Conservation (phyloP, 768 basidiomycete species). For the Lyophyllum shimeji region DNA sequence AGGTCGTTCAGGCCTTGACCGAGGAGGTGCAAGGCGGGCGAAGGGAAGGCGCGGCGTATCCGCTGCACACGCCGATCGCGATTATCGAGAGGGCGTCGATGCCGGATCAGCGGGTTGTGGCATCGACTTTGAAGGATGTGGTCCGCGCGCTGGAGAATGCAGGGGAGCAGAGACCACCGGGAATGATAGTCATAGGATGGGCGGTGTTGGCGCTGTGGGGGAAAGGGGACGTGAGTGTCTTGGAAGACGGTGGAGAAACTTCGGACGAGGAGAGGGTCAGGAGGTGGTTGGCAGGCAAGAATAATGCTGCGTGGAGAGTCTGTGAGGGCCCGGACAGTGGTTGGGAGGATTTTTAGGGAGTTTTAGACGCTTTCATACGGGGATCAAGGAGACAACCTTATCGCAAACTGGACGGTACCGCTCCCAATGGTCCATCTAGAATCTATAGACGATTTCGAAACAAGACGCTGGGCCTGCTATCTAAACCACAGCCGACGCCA, state of each 20-base stretch:
- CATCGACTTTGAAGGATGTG: constrained; percentile 74
- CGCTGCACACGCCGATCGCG: constrained; percentile 77
- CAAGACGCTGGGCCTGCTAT: too few species aligned
- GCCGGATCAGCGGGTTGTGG: constrained; percentile 86
- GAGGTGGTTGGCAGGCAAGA: constrained; percentile 58
- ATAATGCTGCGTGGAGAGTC: constrained; percentile 54
- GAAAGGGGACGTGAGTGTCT: constrained; percentile 64
- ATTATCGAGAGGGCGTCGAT: constrained; percentile 94
- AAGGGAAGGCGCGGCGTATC: constrained; percentile 56
- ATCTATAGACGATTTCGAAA: too few species aligned
- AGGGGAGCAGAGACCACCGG: constrained; percentile 91
- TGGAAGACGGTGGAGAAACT: constrained; percentile 54
- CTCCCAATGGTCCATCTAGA: too few species aligned
- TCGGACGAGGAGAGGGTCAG: constrained; percentile 47
- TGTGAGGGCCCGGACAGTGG: constrained; percentile 58
- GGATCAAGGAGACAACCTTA: too few species aligned
- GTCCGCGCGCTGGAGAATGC: constrained; percentile 66
- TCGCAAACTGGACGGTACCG: too few species aligned
- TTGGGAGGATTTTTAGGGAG: constrained; percentile 27
- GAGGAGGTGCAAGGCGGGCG: constrained; percentile 22
- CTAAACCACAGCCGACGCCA: too few species aligned
- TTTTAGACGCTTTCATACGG: too few species aligned
- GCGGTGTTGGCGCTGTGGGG: constrained; percentile 76
- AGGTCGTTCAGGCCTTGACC: constrained; percentile 66
- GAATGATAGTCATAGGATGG: constrained; percentile 97